A percentile compares a stretch with the other conserved stretches of the same genome.
These are phyloP conservation scores for Sporothrix inflata DNA, from an alignment of 2,329 filamentous ascomycete species.

Conservation along the genomic window DNA sequence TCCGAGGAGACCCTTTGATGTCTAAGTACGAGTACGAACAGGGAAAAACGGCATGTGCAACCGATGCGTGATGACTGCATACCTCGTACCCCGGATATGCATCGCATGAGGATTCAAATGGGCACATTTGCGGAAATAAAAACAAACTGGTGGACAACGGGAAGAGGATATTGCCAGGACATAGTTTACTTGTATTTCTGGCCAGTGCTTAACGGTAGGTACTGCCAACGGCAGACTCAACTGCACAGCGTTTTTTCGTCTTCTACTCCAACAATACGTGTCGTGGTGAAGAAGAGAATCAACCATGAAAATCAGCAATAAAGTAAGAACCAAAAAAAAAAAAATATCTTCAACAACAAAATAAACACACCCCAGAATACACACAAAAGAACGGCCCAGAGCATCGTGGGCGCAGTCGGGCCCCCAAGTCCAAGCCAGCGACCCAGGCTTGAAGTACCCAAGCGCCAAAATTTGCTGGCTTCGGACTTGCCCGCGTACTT, in stretches of 20 bases:
- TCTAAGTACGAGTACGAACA: too few relatives aligned
- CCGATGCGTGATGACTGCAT: not conserved
- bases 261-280: too few relatives aligned
- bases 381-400: too few relatives aligned
- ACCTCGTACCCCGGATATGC: not conserved
- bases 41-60: not conserved
- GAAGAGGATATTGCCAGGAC: not conserved
- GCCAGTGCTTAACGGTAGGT: not conserved
- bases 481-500: not conserved
- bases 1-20: not conserved
- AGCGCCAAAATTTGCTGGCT: not conserved
- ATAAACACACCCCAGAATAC: not conserved
- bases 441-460: not conserved
- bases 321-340: too few relatives aligned
- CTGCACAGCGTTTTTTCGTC: too few relatives aligned
- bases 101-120: not conserved
- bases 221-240: not conserved
- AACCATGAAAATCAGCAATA: too few relatives aligned
- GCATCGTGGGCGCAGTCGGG: too few relatives aligned
- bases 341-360: not conserved
- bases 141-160: not conserved
- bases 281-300: too few relatives aligned
- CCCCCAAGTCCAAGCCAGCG: not conserved
- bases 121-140: conserved; percentile 2
- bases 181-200: not conserved